phyloP scores from a whole-genome alignment of 805 yeast species.

The Lachancea mirantina region DNA sequence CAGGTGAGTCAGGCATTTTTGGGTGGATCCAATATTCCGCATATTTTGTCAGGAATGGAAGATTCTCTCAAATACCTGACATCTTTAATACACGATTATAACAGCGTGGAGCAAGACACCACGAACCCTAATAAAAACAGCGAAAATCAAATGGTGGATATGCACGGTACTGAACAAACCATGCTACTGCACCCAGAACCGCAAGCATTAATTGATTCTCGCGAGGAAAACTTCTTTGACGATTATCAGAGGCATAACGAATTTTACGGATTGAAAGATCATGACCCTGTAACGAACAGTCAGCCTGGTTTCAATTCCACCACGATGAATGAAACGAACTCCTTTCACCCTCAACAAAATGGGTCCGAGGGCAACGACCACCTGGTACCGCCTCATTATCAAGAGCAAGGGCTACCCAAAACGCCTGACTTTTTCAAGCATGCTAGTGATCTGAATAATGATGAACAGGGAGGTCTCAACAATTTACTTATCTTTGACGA shows the following conservation, averaged over 20 bases:
- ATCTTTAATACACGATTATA: constrained; percentile 44
- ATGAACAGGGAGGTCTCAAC: constrained; percentile 8
- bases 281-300: constrained; percentile 1
- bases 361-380: constrained; percentile 4
- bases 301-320: constrained; percentile 5
- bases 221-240: constrained; percentile 8
- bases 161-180: constrained; percentile 2
- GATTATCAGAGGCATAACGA: constrained; percentile 7
- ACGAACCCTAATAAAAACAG: constrained; percentile 11
- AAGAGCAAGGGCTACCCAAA: constrained; percentile 13
- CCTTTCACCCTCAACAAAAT: constrained; percentile 2
- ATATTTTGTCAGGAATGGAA: constrained; percentile 54
- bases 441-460: constrained; percentile 13
- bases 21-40: constrained; percentile 60
- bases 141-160: constrained; percentile 1
- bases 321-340: constrained; percentile 2
- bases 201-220: constrained; percentile 3
- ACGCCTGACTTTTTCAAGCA: constrained; percentile 22
- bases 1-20: constrained; percentile 65
- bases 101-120: constrained; percentile 29
- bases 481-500: constrained; percentile 7
- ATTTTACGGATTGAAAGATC: constrained; percentile 7
- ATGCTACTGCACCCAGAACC: constrained; percentile 9
- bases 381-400: constrained; percentile 4
- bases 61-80: constrained; percentile 46